A percentile compares a stretch with the other conserved stretches of the same genome.
Conservation (phyloP, 345 rosid species). For the Gossypium mustelinum region DNA sequence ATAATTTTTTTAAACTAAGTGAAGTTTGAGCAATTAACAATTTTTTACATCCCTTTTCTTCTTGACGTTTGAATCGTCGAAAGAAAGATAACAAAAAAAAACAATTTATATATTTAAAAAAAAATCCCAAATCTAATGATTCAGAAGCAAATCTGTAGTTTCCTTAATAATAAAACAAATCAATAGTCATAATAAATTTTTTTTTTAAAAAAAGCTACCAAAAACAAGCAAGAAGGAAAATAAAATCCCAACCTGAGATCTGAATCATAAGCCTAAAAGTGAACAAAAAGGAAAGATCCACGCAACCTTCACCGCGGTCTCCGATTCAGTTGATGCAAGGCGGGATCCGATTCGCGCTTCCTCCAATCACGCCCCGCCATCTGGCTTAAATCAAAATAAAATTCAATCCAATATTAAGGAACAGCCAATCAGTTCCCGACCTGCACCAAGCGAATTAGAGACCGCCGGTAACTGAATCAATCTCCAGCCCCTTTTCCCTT, state of each 20-base stretch:
- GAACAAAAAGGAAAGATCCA: conserved; percentile 17
- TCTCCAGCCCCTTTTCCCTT: neutral
- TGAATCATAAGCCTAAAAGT: conserved; percentile 8
- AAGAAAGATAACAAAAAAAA: neutral
- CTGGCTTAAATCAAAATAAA: conserved; percentile 7
- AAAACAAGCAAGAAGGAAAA: neutral
- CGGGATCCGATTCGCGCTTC: conserved; percentile 63
- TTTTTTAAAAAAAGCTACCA: neutral
- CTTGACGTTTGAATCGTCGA: neutral
- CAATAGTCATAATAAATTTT: neutral
- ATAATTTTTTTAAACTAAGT: neutral
- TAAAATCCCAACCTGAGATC: conserved; percentile 40
- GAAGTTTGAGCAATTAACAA: neutral
- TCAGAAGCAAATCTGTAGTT: conserved; percentile 2
- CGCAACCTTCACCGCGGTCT: conserved; percentile 61
- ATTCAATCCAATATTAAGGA: neutral
- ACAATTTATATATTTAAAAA: neutral
- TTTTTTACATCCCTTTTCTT: neutral
- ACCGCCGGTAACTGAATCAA: conserved; percentile 55
- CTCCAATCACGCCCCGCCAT: conserved; percentile 25
- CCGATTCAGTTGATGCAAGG: conserved; percentile 99
- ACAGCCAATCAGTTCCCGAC: conserved; percentile 78
- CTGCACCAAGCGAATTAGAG: conserved; percentile 99
- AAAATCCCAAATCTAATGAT: conserved; percentile 2
- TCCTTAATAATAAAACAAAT: neutral